These are phyloP conservation scores for Melocanna baccifera DNA, from an alignment of 176 grass and related monocot species.

Conservation along the genomic window DNA sequence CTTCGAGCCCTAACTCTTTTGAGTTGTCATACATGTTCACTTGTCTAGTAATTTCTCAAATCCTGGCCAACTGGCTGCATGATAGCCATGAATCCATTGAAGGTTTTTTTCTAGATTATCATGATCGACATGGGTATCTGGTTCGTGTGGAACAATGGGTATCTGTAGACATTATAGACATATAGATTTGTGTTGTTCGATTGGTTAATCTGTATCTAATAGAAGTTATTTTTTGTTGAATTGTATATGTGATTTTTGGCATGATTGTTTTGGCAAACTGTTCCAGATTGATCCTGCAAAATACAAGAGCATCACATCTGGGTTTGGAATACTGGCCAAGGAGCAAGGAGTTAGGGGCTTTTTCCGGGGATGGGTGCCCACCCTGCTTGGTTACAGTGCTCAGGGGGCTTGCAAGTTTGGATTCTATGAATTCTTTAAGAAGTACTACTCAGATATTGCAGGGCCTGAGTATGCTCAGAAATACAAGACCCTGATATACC, in stretches of 20 bases:
- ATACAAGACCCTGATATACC: constrained; percentile 71
- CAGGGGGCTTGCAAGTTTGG: constrained; percentile 75
- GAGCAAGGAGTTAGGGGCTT: constrained; percentile 67
- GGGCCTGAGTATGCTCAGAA: constrained; percentile 42
- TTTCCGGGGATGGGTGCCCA: constrained; percentile 71
- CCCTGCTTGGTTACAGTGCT: constrained; percentile 66
- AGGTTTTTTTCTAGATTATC: background rate
- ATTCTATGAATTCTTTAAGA: constrained; percentile 76
- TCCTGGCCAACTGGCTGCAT: background rate
- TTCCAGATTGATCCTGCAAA: constrained; percentile 60
- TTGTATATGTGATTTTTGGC: background rate
- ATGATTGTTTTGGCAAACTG: background rate
- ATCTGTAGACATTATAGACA: background rate
- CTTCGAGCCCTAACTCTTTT: background rate
- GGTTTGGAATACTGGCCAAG: constrained; percentile 60
- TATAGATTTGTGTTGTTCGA: background rate
- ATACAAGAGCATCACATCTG: constrained; percentile 68
- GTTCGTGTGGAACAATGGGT: background rate
- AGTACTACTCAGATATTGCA: constrained; percentile 70
- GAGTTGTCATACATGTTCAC: background rate
- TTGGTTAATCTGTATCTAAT: background rate
- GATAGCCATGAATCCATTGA: background rate
- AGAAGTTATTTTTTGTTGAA: background rate
- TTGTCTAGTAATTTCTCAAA: background rate
- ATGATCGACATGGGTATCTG: background rate